A percentile compares a stretch with the other conserved stretches of the same genome.
These are phyloP conservation scores for Chrysanthemum seticuspe DNA, from an alignment of 129 eudicot genomes.

Conservation along the genomic window DNA sequence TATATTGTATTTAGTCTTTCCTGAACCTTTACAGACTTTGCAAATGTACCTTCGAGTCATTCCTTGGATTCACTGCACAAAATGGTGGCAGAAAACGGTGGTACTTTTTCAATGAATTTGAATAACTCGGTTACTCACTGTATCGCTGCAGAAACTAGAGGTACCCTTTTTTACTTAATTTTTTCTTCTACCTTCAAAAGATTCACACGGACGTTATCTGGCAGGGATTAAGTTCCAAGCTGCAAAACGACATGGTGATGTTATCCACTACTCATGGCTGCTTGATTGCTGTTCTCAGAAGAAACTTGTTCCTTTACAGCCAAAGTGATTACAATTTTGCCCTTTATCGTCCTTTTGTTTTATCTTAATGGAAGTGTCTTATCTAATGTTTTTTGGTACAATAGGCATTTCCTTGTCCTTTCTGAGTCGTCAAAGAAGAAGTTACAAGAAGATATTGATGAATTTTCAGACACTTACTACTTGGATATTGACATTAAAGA, in stretches of 20 bases:
- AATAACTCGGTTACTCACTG: conserved; percentile 88
- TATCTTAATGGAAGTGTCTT: not conserved
- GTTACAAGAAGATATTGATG: conserved; percentile 86
- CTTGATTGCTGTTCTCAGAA: conserved; percentile 76
- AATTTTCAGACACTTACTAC: conserved; percentile 72
- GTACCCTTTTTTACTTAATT: not conserved
- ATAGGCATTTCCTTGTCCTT: conserved; percentile 76
- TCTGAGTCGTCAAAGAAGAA: conserved; percentile 65
- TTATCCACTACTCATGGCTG: conserved; percentile 89
- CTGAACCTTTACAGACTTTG: conserved; percentile 73
- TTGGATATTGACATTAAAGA: conserved; percentile 64
- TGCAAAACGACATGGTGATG: conserved; percentile 86
- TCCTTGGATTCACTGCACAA: conserved; percentile 77
- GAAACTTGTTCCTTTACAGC: conserved; percentile 76
- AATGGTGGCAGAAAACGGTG: conserved; percentile 89
- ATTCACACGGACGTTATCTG: not conserved
- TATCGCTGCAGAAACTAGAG: conserved; percentile 87
- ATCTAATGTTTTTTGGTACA: conserved; percentile 9
- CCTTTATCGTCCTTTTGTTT: conserved; percentile 10
- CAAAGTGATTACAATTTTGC: conserved; percentile 50
- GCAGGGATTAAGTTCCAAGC: conserved; percentile 82
- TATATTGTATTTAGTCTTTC: conserved; percentile 29
- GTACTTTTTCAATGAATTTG: conserved; percentile 94
- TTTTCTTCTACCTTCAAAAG: conserved; percentile 7
- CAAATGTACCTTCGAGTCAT: conserved; percentile 62